A percentile compares a stretch with the other conserved stretches of the same genome.
These are phyloP conservation scores for Schizophyllum amplum DNA, from an alignment of 1,284 basidiomycete species.

Conservation along the genomic window DNA sequence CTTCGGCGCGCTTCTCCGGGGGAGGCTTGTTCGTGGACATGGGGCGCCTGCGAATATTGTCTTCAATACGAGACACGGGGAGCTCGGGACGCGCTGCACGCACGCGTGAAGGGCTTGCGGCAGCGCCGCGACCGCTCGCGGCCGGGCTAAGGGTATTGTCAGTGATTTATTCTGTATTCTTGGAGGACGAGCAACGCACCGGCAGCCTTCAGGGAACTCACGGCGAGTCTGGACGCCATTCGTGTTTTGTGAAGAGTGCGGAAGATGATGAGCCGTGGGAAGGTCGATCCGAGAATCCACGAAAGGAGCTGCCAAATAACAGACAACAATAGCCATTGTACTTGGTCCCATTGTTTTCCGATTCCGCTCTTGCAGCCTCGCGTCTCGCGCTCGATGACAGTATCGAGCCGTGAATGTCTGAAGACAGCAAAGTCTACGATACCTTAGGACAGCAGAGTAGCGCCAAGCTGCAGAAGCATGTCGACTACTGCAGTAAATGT, in stretches of 20 bases:
- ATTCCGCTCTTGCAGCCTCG: too few relatives aligned
- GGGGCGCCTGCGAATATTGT: slow-evolving; percentile 38
- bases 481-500: too few relatives aligned
- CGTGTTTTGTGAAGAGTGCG: not conserved
- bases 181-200: slow-evolving; percentile 29
- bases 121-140: slow-evolving; percentile 45
- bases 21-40: slow-evolving; percentile 58
- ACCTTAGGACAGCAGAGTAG: too few relatives aligned
- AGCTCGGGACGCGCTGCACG: slow-evolving; percentile 21
- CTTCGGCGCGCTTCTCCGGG: slow-evolving; percentile 85
- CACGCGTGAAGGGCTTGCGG: slow-evolving; percentile 50
- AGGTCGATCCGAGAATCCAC: not conserved
- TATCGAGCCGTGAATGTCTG: too few relatives aligned
- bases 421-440: too few relatives aligned
- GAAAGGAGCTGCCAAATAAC: not conserved
- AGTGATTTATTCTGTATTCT: slow-evolving; percentile 1
- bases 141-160: slow-evolving; percentile 33
- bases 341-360: not conserved
- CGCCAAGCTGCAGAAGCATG: too few relatives aligned
- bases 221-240: slow-evolving; percentile 69
- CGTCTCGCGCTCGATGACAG: too few relatives aligned
- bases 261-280: not conserved
- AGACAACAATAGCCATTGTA: too few relatives aligned
- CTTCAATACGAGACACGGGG: slow-evolving; percentile 5
- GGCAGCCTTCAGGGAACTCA: slow-evolving; percentile 54